A percentile compares a stretch with the other conserved stretches of the same genome.
Conservation (phyloP, 768 basidiomycete species). For the Sarcomyxa edulis region DNA sequence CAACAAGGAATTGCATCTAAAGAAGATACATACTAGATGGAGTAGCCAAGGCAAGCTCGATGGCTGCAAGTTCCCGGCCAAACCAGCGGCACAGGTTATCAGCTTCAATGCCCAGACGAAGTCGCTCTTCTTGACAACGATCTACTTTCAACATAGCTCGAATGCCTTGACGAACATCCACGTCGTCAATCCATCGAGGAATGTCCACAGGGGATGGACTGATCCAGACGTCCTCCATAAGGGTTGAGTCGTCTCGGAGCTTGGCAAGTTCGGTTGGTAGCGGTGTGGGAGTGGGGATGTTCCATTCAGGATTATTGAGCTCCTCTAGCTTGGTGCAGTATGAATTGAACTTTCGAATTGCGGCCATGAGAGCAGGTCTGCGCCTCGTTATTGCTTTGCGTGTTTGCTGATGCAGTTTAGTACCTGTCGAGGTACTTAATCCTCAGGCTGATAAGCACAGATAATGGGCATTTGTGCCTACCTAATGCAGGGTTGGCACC, state of each 20-base stretch:
- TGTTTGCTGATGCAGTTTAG: slow-evolving; percentile 27
- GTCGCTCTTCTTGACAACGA: slow-evolving; percentile 23
- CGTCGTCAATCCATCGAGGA: slow-evolving; percentile 28
- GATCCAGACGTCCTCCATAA: slow-evolving; percentile 36
- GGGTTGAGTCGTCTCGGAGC: slow-evolving; percentile 15
- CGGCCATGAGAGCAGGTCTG: slow-evolving; percentile 19
- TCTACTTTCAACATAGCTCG: slow-evolving; percentile 18
- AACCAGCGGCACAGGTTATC: slow-evolving; percentile 32
- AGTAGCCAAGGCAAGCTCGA: slow-evolving; percentile 15
- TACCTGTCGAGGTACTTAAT: no score
- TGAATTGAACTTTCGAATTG: slow-evolving; percentile 24
- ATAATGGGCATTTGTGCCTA: slow-evolving; percentile 8
- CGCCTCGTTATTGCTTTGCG: slow-evolving; percentile 23
- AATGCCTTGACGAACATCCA: slow-evolving; percentile 15
- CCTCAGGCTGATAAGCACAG: slow-evolving; percentile 10
- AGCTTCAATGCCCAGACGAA: slow-evolving; percentile 18
- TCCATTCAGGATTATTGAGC: slow-evolving; percentile 15
- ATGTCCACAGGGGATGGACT: slow-evolving; percentile 5
- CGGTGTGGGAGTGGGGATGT: slow-evolving; percentile 24
- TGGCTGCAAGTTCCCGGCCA: slow-evolving; percentile 17
- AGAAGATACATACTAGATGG: slow-evolving; percentile 17
- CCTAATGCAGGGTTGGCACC: slow-evolving; percentile 25
- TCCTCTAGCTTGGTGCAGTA: slow-evolving; percentile 18
- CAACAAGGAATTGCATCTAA: no score
- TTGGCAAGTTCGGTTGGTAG: slow-evolving; percentile 23